These are phyloP conservation scores for Allantophomopsis lycopodina DNA, from an alignment of 2,329 filamentous ascomycete species.

Conservation along the genomic window DNA sequence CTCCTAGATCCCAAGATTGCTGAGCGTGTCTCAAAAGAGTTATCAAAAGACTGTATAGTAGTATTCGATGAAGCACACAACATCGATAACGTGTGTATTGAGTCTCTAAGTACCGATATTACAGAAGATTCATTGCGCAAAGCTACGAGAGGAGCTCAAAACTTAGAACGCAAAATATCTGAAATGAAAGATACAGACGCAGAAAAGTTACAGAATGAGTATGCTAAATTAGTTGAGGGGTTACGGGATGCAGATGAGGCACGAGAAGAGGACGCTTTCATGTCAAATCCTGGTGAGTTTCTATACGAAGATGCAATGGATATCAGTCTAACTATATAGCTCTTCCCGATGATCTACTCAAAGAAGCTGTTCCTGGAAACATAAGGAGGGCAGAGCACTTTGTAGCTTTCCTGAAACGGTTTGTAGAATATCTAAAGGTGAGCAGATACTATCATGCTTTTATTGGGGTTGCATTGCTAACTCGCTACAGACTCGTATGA, in stretches of 20 bases:
- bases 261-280: conserved; percentile 87
- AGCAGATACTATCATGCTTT: neutral
- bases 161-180: conserved; percentile 77
- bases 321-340: conserved; percentile 29
- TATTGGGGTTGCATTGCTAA: no score
- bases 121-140: conserved; percentile 90
- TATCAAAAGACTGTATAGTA: conserved; percentile 96
- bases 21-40: conserved; percentile 82
- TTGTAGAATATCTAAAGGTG: conserved; percentile 89
- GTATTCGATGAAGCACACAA: conserved; percentile 99
- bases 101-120: conserved; percentile 90
- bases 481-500: conserved; percentile 68
- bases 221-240: conserved; percentile 88
- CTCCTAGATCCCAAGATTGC: conserved; percentile 96
- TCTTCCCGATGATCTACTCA: conserved; percentile 82
- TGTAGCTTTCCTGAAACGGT: conserved; percentile 83
- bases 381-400: conserved; percentile 95
- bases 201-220: conserved; percentile 88
- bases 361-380: conserved; percentile 92
- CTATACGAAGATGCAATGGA: neutral
- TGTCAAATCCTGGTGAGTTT: conserved; percentile 62
- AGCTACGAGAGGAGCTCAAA: conserved; percentile 80
- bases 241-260: conserved; percentile 79
- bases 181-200: conserved; percentile 96
- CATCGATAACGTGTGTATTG: conserved; percentile 98